Conservation (phyloP, 2,329 filamentous ascomycete genomes). For the Cladophialophora chaetospira region DNA sequence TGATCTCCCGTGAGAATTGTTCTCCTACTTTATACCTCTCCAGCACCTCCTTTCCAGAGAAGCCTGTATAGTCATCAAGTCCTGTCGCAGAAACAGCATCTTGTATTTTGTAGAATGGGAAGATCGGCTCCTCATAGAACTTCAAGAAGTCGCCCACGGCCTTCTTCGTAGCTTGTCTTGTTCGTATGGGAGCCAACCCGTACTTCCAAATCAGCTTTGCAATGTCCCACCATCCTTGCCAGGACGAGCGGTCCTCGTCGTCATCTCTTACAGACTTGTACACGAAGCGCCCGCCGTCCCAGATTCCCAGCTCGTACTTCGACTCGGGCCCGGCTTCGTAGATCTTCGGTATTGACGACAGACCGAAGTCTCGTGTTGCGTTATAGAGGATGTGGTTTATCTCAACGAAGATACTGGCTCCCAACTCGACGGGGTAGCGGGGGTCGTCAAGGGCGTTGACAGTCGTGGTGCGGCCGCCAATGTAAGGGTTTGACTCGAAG, state of each 20-base stretch:
- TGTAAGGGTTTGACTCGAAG: conserved; percentile 74
- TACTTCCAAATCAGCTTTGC: conserved; percentile 83
- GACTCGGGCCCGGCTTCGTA: conserved; percentile 51
- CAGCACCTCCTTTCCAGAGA: conserved; percentile 75
- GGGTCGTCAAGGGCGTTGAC: conserved; percentile 73
- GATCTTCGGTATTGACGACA: conserved; percentile 56
- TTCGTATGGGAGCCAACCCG: conserved; percentile 73
- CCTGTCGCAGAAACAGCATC: conserved; percentile 68
- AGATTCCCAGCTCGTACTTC: conserved; percentile 68
- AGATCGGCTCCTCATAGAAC: conserved; percentile 78
- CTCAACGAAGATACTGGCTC: conserved; percentile 87
- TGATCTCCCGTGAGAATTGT: conserved; percentile 73
- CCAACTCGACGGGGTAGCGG: conserved; percentile 73
- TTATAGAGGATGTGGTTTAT: conserved; percentile 81
- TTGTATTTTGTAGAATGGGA: conserved; percentile 79
- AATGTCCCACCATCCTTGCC: conserved; percentile 72
- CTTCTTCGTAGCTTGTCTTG: conserved; percentile 69
- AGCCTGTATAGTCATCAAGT: conserved; percentile 64
- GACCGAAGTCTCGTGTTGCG: conserved; percentile 70
- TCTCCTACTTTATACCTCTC: conserved; percentile 66
- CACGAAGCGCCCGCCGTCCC: conserved; percentile 78
- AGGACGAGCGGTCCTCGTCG: conserved; percentile 38
- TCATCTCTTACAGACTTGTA: conserved; percentile 62
- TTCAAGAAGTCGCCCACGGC: conserved; percentile 73
- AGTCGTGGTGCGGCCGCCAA: conserved; percentile 87